Evolutionary conservation across 139 green algal species (phyloP), one percentile per base, ranked within the genome.

Genomic region (Parachlorella kessleri): DNA sequence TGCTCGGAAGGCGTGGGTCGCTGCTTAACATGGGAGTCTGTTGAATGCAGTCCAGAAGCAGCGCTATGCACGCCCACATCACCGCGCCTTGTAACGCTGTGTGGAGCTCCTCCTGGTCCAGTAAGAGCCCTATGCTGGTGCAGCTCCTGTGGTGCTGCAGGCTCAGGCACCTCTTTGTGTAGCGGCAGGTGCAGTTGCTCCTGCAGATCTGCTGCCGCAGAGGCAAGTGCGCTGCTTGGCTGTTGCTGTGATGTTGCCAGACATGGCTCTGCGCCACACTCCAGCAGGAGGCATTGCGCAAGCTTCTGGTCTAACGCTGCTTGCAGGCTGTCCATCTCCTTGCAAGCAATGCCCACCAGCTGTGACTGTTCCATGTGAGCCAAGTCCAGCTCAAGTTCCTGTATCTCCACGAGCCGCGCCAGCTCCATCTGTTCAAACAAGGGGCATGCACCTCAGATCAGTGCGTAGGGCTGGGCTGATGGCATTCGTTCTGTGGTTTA

Each of bases 221-320:
- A 32, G 42, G 30, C 40, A 32, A 26, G 23, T 53, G 28, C 9
- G 21, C 3, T 26, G 26, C 8, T 23, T 23, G 14, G 28, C 70
- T 70, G 54, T 36, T 55, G 54, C 39, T 81, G 80, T 21, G n/a
- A 10, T 32, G 32, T 9, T 77, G 66, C 54, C 37, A 8, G 3
- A n/a, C 59, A 7, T 30, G 53, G 33, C 79, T 40, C 64, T 84
- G 67, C 5, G 79, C 66, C 3, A 84, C 54, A 10, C 42, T n/a
- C 24, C 80, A 74, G 32, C 73, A 79, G 36, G 76, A 85, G 0
- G 74, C 70, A 5, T 5, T 59, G 48, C 14, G 21, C 48, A 59
- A 28, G 14, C 21, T 14, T 18, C 14, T 59, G 48, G 14, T 59
- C 21, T 18, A 59, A 18, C 48, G 48, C 48, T 59, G 48, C 48